phyloP scores from a whole-genome alignment of 1,284 basidiomycete genomes.

The Leccinum angustisporum region DNA sequence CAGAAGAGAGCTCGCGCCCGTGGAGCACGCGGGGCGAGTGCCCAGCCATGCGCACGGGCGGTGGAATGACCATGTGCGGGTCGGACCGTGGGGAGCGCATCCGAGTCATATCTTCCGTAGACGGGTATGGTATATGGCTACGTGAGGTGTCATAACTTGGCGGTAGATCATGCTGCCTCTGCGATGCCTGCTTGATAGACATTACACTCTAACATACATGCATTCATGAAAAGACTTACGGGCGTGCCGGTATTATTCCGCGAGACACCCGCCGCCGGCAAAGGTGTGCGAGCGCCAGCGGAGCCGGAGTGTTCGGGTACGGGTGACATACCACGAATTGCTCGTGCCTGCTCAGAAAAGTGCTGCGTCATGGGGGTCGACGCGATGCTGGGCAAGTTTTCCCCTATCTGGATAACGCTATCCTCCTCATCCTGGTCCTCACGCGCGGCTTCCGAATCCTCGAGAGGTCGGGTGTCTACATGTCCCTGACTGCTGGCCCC shows the following conservation, averaged over 20 bases:
- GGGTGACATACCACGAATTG: slow-evolving; percentile 3
- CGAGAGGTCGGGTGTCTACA: slow-evolving; percentile 1
- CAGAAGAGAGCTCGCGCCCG: slow-evolving; percentile 26
- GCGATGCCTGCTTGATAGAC: slow-evolving; percentile 11
- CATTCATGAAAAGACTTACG: slow-evolving; percentile 18
- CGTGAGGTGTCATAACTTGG: slow-evolving; percentile 26
- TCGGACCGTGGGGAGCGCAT: not conserved
- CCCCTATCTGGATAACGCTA: slow-evolving; percentile 20
- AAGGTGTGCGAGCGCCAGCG: slow-evolving; percentile 1
- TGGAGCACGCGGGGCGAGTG: slow-evolving; percentile 16
- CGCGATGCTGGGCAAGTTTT: slow-evolving; percentile 11
- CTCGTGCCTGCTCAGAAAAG: slow-evolving; percentile 10
- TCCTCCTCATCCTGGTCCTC: slow-evolving; percentile 16
- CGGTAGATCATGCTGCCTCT: slow-evolving; percentile 16
- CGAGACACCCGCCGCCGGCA: not conserved
- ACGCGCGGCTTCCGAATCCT: slow-evolving; percentile 4
- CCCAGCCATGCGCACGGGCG: slow-evolving; percentile 14
- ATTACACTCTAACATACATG: not conserved
- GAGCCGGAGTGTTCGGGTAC: slow-evolving; percentile 6
- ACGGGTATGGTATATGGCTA: slow-evolving; percentile 2
- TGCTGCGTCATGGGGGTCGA: slow-evolving; percentile 18
- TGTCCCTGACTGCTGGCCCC: slow-evolving; percentile 12
- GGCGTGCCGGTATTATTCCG: slow-evolving; percentile 9
- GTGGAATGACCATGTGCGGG: slow-evolving; percentile 12
- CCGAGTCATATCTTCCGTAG: slow-evolving; percentile 6